Percentiles rank a stretch among this genome's conserved stretches.
Evolutionary conservation across 208 protist genomes (phyloP).

Genomic region (Trypanosoma avium): DNA sequence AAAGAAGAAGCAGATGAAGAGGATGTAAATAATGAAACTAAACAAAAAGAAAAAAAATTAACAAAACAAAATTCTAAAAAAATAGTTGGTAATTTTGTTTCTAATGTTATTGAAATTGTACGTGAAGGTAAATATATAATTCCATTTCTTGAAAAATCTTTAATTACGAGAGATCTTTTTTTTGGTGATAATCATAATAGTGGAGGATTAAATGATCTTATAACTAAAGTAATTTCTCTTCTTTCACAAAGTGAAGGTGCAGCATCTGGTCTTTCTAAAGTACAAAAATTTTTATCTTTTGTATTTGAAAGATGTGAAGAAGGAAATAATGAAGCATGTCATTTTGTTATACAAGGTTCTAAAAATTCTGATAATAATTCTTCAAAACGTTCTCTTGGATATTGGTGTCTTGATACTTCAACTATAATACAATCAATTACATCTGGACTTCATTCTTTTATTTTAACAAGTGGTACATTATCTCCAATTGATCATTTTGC

Average conservation of each 20-base stretch:
- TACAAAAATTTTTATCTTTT: constrained; percentile 72
- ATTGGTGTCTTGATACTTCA: constrained; percentile 93
- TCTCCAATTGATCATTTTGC: constrained; percentile 94
- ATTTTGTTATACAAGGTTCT: constrained; percentile 62
- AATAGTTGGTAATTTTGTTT: neutral
- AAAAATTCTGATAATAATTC: constrained; percentile 2
- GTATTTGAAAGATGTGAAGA: constrained; percentile 50
- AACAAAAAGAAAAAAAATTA: neutral
- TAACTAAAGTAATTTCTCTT: constrained; percentile 63
- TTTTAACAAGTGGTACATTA: constrained; percentile 96
- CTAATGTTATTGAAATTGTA: constrained; percentile 46
- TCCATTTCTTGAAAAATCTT: constrained; percentile 59
- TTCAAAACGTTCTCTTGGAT: constrained; percentile 57
- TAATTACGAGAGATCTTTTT: constrained; percentile 78
- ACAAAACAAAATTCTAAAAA: neutral
- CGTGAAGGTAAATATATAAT: constrained; percentile 62
- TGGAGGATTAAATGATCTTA: constrained; percentile 53
- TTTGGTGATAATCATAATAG: constrained; percentile 23
- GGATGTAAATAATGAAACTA: constrained; percentile 37
- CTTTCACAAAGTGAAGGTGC: constrained; percentile 63
- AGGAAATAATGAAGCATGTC: constrained; percentile 37
- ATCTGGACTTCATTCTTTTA: constrained; percentile 45
- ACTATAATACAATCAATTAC: constrained; percentile 66
- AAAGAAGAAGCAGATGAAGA: constrained; percentile 35
- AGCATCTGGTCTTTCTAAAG: constrained; percentile 49